Conservation (phyloP, 345 rosid genomes). For the Populus nigra region DNA sequence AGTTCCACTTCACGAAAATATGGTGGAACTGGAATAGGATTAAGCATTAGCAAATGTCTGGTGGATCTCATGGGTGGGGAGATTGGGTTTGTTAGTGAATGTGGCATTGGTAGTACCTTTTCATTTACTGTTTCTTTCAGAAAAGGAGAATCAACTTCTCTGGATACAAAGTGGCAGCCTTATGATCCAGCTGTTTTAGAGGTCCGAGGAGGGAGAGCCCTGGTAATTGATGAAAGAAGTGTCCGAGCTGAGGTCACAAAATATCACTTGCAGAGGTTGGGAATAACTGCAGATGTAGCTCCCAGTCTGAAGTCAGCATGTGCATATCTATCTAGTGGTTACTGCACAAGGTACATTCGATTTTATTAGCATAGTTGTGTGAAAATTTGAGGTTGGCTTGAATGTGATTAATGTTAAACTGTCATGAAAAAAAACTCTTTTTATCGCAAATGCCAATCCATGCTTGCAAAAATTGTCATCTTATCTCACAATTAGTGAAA, state of each 20-base stretch:
- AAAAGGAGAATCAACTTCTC: slow-evolving; percentile 43
- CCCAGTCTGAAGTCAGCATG: slow-evolving; percentile 46
- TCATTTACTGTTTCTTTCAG: slow-evolving; percentile 70
- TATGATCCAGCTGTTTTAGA: slow-evolving; percentile 46
- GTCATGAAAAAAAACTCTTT: background rate
- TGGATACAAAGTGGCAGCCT: slow-evolving; percentile 44
- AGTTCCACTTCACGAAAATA: slow-evolving; percentile 93
- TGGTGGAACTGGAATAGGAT: slow-evolving; percentile 96
- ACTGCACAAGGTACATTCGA: slow-evolving; percentile 41
- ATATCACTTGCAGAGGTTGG: slow-evolving; percentile 75
- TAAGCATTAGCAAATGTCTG: slow-evolving; percentile 85
- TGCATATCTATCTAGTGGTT: slow-evolving; percentile 33
- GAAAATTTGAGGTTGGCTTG: background rate
- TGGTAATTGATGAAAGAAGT: slow-evolving; percentile 68
- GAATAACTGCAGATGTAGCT: slow-evolving; percentile 46
- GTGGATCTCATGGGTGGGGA: slow-evolving; percentile 95
- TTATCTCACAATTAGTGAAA: background rate
- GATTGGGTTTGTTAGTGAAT: slow-evolving; percentile 82
- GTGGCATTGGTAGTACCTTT: slow-evolving; percentile 75
- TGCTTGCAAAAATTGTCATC: background rate
- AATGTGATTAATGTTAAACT: background rate
- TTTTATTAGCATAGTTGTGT: background rate
- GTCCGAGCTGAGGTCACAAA: slow-evolving; percentile 75
- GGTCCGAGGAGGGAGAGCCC: slow-evolving; percentile 58
- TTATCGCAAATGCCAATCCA: background rate